Conservation (phyloP, 306 rosid species). For the Rosa rugosa region DNA sequence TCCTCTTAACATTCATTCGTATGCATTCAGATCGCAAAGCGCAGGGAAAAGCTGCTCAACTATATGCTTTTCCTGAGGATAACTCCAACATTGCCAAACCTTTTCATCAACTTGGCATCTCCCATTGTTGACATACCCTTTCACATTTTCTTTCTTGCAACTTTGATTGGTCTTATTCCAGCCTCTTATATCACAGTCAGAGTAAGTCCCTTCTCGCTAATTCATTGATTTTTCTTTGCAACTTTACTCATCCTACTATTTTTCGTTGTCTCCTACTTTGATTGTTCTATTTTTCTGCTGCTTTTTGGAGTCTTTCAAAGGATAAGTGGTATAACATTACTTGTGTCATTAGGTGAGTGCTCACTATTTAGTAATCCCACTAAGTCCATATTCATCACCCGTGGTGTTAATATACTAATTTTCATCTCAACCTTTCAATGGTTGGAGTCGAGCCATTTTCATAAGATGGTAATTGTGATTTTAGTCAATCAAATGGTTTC, state of each 20-base stretch:
- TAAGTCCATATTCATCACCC: neutral
- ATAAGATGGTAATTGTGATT: neutral
- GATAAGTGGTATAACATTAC: neutral
- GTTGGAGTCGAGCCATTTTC: neutral
- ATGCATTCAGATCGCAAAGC: conserved; percentile 75
- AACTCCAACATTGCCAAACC: conserved; percentile 94
- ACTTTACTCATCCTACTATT: neutral
- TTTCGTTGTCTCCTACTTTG: neutral
- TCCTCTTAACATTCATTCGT: neutral
- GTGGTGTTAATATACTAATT: neutral
- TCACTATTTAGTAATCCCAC: neutral
- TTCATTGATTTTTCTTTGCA: neutral
- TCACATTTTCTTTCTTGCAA: conserved; percentile 85
- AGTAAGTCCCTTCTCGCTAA: conserved; percentile 46
- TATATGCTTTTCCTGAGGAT: conserved; percentile 97
- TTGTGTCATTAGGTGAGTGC: neutral
- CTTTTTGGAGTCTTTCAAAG: neutral
- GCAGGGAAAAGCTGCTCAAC: conserved; percentile 85
- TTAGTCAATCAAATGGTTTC: neutral
- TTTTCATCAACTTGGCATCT: conserved; percentile 96
- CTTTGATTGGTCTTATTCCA: conserved; percentile 84
- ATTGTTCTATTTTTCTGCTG: neutral
- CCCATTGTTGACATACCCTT: conserved; percentile 95
- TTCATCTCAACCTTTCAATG: neutral
- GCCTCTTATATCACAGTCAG: conserved; percentile 87